Evolutionary conservation across 1,139 yeast species (phyloP), one percentile per base, ranked within the genome.

Genomic region (Diutina siamensis): DNA sequence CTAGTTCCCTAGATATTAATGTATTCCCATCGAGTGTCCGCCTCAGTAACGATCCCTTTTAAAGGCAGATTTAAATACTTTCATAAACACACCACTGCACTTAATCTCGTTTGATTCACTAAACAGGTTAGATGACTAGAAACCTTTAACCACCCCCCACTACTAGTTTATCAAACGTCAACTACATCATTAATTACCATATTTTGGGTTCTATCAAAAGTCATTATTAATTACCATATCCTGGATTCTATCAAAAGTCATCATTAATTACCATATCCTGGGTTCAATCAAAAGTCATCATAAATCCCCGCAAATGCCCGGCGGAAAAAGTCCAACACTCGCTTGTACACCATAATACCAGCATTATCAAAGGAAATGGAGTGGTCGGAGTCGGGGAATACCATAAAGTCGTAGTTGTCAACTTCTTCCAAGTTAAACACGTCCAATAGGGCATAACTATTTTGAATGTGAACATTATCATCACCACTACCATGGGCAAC

Each of bases 401-500:
- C 72, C 68, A 78, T 80, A 52, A 82, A 67, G 56, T 83, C 92
- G 53, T 76, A 83, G 59, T 83, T 83, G 54, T 81, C 86, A 36
- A 83, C 71, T 4, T 66, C 68, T 10, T 65, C 72, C 46, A 79
- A 55, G 55, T 83, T 76, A 50, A 83, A 68, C 50, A 71, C 67
- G 57, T 83, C 92, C 46, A 83, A 57, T 20, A 83, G 64, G 57
- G 77, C 78, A 51, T 81, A 69, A 20, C 83, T 67, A 60, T 83
- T 80, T 57, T 83, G 94, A 57, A 82, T 74, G 60, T 83, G 94
- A 36, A 83, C 94, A 51, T 83, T 83, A 58, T 83, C 94, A 60
- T 83, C 94, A 18, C 89, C 92, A 1, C 85, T 75, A 9, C 94
- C 94, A 59, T 83, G 94, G 70, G 83, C 80, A 45, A 83, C 59